Evolutionary conservation across 305 asterid genomes (phyloP), one percentile per base, ranked within the genome.

Genomic region (Ilex paraguariensis): DNA sequence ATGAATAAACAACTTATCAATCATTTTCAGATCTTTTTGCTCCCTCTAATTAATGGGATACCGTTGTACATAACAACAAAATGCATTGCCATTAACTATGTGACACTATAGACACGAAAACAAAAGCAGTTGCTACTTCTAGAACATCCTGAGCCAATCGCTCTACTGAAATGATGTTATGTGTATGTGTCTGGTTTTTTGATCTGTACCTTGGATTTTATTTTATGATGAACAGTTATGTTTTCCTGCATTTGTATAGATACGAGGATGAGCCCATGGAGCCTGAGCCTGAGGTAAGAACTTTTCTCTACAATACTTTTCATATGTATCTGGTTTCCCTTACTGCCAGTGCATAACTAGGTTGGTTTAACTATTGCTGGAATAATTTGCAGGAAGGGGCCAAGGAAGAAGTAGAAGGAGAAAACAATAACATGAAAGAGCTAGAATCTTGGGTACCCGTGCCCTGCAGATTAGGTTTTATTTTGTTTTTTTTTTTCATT

Each of bases 191-290:
- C 28, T 21, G 28, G 28, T 21, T 21, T 21, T 21, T 21, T 21
- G 1, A 21, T 21, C 28, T 21, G 28, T 21, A 21, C 28, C 54
- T 21, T 21, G 1, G 28, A 21, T 21, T 21, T 21, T 21, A 21
- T 21, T 21, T 21, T 21, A 21, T 21, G 28, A 21, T 21, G 28
- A 21, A 21, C 28, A 21, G 1, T 21, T 21, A 21, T 21, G 28
- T 21, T 21, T 21, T 1, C 28, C 28, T 21, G 28, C 28, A 21
- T 50, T 66, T 66, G 30, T 70, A 68, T 61, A 88, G 95, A 63
- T 88, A 88, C 31, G 88, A 82, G 69, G 96, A 88, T 53, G 95
- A 86, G 78, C 91, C 95, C 1, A 46, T 84, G 64, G 96, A 88
- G 36, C 95, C 89, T 11, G 91, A 88, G 71, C 79, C 68, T 17